Conservation (phyloP, 768 basidiomycete genomes). For the Chalciporus piperatus region DNA sequence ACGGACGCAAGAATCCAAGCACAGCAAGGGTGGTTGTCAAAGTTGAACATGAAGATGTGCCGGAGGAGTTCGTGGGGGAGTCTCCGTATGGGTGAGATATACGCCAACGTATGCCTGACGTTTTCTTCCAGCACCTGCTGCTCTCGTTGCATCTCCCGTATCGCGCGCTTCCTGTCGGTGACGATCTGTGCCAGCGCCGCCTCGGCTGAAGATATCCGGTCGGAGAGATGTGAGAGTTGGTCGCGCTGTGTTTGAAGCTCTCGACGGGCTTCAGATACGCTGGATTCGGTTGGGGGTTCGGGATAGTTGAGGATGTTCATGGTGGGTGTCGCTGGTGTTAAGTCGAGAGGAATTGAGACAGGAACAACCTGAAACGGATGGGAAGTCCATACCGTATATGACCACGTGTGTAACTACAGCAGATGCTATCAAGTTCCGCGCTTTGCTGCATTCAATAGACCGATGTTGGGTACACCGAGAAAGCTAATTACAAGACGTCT, state of each 20-base stretch:
- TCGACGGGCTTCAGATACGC: constrained; percentile 51
- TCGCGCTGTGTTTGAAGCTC: constrained; percentile 36
- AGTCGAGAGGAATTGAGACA: constrained; percentile 10
- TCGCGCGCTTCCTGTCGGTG: constrained; percentile 48
- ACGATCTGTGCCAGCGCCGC: constrained; percentile 57
- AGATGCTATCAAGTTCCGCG: too few relatives aligned
- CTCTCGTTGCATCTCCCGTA: constrained; percentile 53
- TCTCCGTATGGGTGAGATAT: constrained; percentile 68
- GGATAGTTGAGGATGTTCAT: constrained; percentile 36
- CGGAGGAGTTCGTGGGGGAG: constrained; percentile 72
- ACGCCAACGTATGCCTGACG: constrained; percentile 52
- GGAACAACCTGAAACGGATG: constrained; percentile 16
- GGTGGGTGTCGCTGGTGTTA: constrained; percentile 16
- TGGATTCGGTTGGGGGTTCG: constrained; percentile 59
- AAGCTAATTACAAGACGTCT: constrained; percentile 25
- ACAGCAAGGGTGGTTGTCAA: constrained; percentile 67
- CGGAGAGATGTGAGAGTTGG: constrained; percentile 33
- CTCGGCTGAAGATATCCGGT: constrained; percentile 53
- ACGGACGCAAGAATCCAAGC: constrained; percentile 76
- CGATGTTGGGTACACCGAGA: neutral
- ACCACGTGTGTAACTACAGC: constrained; percentile 26
- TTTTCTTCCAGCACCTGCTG: constrained; percentile 46
- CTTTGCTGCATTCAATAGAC: neutral
- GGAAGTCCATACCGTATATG: constrained; percentile 13
- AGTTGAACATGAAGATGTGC: constrained; percentile 67